phyloP scores from a whole-genome alignment of 257 asterid species.

The Dorcoceras hygrometricum region DNA sequence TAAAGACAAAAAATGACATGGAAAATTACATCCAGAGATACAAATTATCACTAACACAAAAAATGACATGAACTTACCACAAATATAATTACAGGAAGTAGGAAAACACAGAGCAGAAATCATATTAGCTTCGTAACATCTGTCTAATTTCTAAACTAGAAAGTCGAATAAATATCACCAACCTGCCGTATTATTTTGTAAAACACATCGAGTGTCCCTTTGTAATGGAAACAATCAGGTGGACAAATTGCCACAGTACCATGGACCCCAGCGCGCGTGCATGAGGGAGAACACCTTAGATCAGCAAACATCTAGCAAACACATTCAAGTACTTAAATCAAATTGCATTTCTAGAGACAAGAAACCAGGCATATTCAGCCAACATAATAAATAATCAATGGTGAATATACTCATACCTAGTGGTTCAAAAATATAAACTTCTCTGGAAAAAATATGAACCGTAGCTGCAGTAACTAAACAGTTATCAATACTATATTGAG shows the following conservation, averaged over 20 bases:
- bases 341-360: slow-evolving; percentile 9
- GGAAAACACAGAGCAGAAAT: slow-evolving; percentile 10
- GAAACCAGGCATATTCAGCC: background rate
- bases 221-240: slow-evolving; percentile 91
- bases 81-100: background rate
- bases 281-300: slow-evolving; percentile 94
- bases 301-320: slow-evolving; percentile 86
- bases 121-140: slow-evolving; percentile 3
- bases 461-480: no score
- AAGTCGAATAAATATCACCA: slow-evolving; percentile 19
- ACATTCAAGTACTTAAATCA: slow-evolving; percentile 20
- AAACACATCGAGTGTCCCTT: slow-evolving; percentile 90
- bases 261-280: slow-evolving; percentile 94
- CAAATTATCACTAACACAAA: slow-evolving; percentile 4
- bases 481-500: background rate
- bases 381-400: background rate
- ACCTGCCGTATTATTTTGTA: slow-evolving; percentile 91
- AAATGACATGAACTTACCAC: background rate
- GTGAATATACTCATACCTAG: background rate
- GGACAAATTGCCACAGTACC: slow-evolving; percentile 90
- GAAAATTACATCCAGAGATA: background rate
- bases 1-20: slow-evolving; percentile 9
- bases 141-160: no score
- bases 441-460: no score
- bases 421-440: background rate